Conservation (phyloP, 1,284 basidiomycete species). For the Leccinum cinnamomeum region DNA sequence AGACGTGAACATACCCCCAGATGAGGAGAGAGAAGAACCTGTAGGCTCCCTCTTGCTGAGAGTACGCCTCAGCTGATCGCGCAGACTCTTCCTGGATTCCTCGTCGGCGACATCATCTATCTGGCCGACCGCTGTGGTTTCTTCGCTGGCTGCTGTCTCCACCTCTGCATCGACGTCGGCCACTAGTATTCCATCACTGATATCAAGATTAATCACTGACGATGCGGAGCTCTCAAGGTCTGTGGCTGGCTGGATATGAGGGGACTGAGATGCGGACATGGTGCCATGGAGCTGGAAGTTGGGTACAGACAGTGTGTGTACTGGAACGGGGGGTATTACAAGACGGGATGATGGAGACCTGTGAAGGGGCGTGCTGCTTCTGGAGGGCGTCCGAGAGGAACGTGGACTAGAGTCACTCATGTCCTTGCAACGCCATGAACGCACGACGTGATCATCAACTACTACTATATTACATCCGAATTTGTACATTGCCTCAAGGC, state of each 20-base stretch:
- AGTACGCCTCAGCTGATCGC: slow-evolving; percentile 69
- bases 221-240: slow-evolving; percentile 63
- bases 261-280: slow-evolving; percentile 25
- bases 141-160: slow-evolving; percentile 52
- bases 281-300: slow-evolving; percentile 46
- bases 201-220: slow-evolving; percentile 61
- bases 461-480: slow-evolving; percentile 7
- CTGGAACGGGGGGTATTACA: slow-evolving; percentile 42
- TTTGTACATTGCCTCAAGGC: slow-evolving; percentile 5
- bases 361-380: slow-evolving; percentile 35
- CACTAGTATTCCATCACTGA: slow-evolving; percentile 63
- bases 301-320: slow-evolving; percentile 42
- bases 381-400: slow-evolving; percentile 36
- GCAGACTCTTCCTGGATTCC: slow-evolving; percentile 59
- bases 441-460: background rate
- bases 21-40: slow-evolving; percentile 23
- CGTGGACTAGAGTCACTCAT: slow-evolving; percentile 28
- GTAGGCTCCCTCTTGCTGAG: slow-evolving; percentile 47
- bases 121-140: slow-evolving; percentile 45
- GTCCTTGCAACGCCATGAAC: slow-evolving; percentile 12
- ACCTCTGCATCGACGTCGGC: slow-evolving; percentile 61
- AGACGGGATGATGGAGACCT: slow-evolving; percentile 46
- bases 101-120: slow-evolving; percentile 47
- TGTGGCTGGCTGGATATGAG: slow-evolving; percentile 34
- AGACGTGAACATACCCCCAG: background rate